Conservation (phyloP, 768 basidiomycete species). For the Leucocoprinus birnbaumii region DNA sequence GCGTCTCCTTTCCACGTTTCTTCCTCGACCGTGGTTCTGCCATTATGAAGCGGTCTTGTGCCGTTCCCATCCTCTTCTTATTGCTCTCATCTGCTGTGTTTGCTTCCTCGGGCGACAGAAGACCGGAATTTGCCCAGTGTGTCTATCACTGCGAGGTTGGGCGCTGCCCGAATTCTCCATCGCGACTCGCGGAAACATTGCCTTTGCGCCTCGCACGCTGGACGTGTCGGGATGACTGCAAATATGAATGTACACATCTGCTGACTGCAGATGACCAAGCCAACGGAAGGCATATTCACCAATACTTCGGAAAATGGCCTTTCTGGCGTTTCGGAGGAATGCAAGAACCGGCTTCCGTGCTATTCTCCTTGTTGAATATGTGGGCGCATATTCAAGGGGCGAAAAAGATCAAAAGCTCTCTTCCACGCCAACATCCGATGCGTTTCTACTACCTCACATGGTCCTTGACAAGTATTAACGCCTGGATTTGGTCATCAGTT, state of each 20-base stretch:
- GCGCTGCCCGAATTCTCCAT: slow-evolving; percentile 34
- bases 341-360: slow-evolving; percentile 92
- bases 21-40: not conserved
- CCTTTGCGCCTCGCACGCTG: slow-evolving; percentile 71
- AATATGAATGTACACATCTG: slow-evolving; percentile 84
- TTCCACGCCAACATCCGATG: slow-evolving; percentile 67
- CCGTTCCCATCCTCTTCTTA: not conserved
- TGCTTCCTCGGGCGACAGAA: slow-evolving; percentile 66
- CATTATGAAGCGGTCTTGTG: not conserved
- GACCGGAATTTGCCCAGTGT: slow-evolving; percentile 51
- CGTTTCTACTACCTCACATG: slow-evolving; percentile 62
- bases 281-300: slow-evolving; percentile 48
- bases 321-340: slow-evolving; percentile 87
- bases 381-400: slow-evolving; percentile 69
- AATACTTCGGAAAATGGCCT: slow-evolving; percentile 97
- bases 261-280: slow-evolving; percentile 58
- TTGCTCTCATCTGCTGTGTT: slow-evolving; percentile 5
- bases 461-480: slow-evolving; percentile 74
- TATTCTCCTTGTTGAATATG: slow-evolving; percentile 87
- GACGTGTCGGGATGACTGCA: slow-evolving; percentile 87
- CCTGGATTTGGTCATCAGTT: slow-evolving; percentile 89
- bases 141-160: slow-evolving; percentile 38
- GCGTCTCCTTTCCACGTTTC: no score
- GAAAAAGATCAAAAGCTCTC: slow-evolving; percentile 36
- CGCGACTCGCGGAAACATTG: slow-evolving; percentile 38